Evolutionary conservation across 306 rosid species (phyloP).

Genomic region (Vigna unguiculata): DNA sequence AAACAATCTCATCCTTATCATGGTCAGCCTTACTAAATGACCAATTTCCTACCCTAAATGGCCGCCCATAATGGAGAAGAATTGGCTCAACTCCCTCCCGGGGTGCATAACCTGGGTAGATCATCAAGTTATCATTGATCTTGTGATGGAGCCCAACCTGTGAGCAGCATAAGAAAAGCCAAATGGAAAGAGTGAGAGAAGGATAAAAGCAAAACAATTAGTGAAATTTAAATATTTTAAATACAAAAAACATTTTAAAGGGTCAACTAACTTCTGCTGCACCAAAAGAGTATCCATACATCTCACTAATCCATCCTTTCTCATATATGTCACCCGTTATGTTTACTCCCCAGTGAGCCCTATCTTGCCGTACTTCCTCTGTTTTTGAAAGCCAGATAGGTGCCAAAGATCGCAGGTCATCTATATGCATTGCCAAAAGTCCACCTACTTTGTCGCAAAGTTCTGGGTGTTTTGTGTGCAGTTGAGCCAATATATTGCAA

Average conservation of each 20-base stretch:
- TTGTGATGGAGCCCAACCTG: slow-evolving; percentile 94
- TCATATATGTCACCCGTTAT: slow-evolving; percentile 88
- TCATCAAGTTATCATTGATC: slow-evolving; percentile 89
- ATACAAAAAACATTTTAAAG: slow-evolving; percentile 2
- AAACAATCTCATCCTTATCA: slow-evolving; percentile 74
- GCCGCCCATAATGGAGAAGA: slow-evolving; percentile 92
- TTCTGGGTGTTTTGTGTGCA: slow-evolving; percentile 87
- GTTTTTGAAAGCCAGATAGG: slow-evolving; percentile 97
- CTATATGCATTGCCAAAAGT: slow-evolving; percentile 91
- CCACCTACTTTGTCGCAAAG: slow-evolving; percentile 93
- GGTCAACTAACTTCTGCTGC: slow-evolving; percentile 85
- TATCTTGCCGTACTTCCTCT: slow-evolving; percentile 89
- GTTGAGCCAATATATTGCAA: slow-evolving; percentile 74
- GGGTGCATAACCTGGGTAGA: slow-evolving; percentile 89
- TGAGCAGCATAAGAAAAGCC: slow-evolving; percentile 33
- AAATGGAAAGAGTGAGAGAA: background rate
- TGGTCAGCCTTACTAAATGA: slow-evolving; percentile 84
- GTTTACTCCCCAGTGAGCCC: slow-evolving; percentile 84
- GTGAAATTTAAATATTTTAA: slow-evolving; percentile 4
- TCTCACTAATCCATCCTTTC: slow-evolving; percentile 95
- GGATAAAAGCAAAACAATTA: slow-evolving; percentile 20
- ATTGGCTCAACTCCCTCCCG: slow-evolving; percentile 68
- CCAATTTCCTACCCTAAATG: slow-evolving; percentile 87
- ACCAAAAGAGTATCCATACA: slow-evolving; percentile 96
- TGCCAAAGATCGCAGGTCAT: slow-evolving; percentile 83